Base-by-base conservation (phyloP, 1,139 yeast genomes). In the Suhomyces terraborum region DNA sequence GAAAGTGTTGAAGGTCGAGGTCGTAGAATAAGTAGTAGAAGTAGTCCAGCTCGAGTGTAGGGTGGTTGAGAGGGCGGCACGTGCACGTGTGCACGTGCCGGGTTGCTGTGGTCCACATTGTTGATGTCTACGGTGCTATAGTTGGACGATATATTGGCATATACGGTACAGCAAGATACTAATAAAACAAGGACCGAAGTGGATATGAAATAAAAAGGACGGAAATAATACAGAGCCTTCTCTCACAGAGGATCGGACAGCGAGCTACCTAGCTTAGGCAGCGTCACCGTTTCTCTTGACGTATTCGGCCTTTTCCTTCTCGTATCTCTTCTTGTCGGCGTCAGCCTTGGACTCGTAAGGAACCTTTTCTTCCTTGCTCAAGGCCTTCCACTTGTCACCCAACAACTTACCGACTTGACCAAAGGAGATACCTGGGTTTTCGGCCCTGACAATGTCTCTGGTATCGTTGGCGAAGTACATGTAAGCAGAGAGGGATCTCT, bases 401-500 rank as follows among this genome's bases (percentile, higher is more conserved):
- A 93, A 81, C 49, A 87, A 68, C 69, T 84, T 87, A 64, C 96
- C 96, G 52, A 88, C 89, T 71, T 87, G 91, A 56, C 96, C 96
- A 61, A 91, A 89, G 40, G 91, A 70, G 58, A 88, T 86, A 65
- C 95, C 95, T 54, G 96, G 96, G 79, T 91, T 87, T 67, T 89
- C 96, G 50, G 93, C 82, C 68, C 95, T 80, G 56, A 93, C 96
- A 53, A 82, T 80, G 68, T 91, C 97, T 77, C 98, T 89, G 80
- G 87, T 86, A 62, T 89, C 97, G 64, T 88, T 89, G 58, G 98
- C 98, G 63, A 91, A 93, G 80, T 87, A 91, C 98, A 93, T 91
- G 82, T 93, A 93, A 42, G 98, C 97, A 49, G 97, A 88, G 64
- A 93, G 76, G 27, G 98, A 88, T 71, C 98, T 85, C 88, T 93